Conservation (phyloP, 441 rosid genomes). For the Isatis lusitanica region DNA sequence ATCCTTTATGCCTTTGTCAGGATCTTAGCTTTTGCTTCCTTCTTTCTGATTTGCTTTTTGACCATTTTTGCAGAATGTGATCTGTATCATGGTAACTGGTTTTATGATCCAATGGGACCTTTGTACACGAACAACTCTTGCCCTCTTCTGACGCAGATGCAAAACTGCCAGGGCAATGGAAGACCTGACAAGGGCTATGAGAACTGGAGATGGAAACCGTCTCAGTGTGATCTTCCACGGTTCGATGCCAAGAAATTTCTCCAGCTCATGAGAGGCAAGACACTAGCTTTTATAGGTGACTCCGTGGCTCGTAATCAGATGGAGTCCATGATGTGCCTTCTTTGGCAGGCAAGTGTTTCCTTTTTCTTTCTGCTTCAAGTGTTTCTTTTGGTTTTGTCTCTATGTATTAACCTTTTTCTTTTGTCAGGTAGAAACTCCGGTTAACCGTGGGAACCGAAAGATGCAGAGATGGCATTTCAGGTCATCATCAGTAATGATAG, state of each 20-base stretch:
- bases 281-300: constrained; percentile 85
- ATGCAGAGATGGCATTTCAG: constrained; percentile 75
- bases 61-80: constrained; percentile 56
- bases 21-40: background rate
- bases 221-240: constrained; percentile 75
- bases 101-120: constrained; percentile 70
- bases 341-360: constrained; percentile 77
- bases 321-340: constrained; percentile 89
- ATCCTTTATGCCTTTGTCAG: background rate
- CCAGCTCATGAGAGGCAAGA: constrained; percentile 83
- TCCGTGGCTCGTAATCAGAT: constrained; percentile 94
- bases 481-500: constrained; percentile 63
- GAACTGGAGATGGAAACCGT: constrained; percentile 87
- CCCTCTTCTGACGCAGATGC: constrained; percentile 81
- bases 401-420: background rate
- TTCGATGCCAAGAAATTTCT: constrained; percentile 77
- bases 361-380: background rate
- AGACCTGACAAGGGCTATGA: constrained; percentile 83
- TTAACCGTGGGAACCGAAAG: constrained; percentile 69
- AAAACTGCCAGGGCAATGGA: constrained; percentile 94
- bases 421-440: constrained; percentile 82
- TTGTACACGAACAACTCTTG: constrained; percentile 79
- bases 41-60: background rate
- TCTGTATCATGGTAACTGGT: constrained; percentile 73
- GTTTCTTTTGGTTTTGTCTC: background rate